Evolutionary conservation across 768 basidiomycete species (phyloP), one percentile per base, ranked within the genome.

Genomic region (Sporobolomyces roseus): DNA sequence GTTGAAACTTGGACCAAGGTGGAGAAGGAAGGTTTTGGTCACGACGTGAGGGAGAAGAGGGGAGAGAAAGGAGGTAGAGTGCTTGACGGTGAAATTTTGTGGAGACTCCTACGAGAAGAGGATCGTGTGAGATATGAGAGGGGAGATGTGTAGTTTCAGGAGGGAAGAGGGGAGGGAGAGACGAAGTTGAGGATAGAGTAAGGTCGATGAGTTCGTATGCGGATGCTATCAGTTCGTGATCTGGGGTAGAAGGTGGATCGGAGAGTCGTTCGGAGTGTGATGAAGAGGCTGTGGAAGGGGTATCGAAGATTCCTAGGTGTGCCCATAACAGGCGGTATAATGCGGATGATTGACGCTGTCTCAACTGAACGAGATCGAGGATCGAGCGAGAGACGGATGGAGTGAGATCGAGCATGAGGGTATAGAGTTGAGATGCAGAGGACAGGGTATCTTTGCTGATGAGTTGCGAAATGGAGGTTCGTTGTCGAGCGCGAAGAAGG

Each of bases 271-370:
- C n/a, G n/a, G n/a, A n/a, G n/a, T n/a, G n/a, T n/a, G n/a, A n/a
- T n/a, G n/a, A n/a, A 21, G 23, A 30, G 35, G 27, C 0, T 16
- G 55, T 1, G 17, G 27, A 6, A 19, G 19, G n/a, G 17, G 46
- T 45, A 21, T 50, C 25, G n/a, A 19, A 29, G 23, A 16, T 45
- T 17, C 52, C 52, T 7, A 61, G 29, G 30, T 53, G 52, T 2
- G 53, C 38, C 46, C 63, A 60, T 12, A 68, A 19, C n/a, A 68
- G 30, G 29, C 71, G 66, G 23, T 62, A 72, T 9, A 72, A 53
- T 14, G 60, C 49, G 1, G 66, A 65, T 4, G 71, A 46, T 63
- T 72, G 71, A 1, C 66, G 63, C 27, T 51, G 35, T 25, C 71
- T 59, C 0, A 72, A 48, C 2, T 27, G 36, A 6, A 41, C 19